phyloP scores from a whole-genome alignment of 495 filamentous ascomycete genomes.

The Neurospora sublineolata region DNA sequence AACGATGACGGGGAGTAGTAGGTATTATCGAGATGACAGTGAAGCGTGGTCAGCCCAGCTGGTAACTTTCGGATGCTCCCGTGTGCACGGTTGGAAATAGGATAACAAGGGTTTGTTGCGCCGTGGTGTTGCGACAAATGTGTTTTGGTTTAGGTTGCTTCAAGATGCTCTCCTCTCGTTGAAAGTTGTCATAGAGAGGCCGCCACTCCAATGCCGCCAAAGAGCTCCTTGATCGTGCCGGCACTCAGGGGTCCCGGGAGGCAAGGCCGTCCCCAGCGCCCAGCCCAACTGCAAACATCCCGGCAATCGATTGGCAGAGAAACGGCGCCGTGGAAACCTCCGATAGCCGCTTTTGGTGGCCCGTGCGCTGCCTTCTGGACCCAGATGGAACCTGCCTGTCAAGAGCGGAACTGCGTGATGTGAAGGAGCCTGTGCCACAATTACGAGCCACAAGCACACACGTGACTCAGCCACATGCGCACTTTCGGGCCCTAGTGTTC shows the following conservation, averaged over 20 bases:
- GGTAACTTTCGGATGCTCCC: neutral
- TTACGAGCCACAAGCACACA: constrained; percentile 10
- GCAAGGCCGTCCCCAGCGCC: neutral
- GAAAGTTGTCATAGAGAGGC: neutral
- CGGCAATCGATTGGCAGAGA: constrained; percentile 8
- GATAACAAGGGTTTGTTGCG: neutral
- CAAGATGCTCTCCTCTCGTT: neutral
- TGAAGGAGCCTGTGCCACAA: constrained; percentile 7
- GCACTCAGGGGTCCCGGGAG: neutral
- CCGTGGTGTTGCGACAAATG: neutral
- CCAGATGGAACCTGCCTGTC: neutral
- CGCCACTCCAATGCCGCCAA: neutral
- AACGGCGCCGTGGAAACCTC: neutral
- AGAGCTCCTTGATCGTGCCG: neutral
- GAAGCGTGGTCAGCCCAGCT: neutral
- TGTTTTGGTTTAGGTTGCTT: neutral
- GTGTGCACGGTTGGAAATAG: neutral
- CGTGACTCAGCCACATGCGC: constrained; percentile 22
- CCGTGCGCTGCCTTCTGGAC: neutral
- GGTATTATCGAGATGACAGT: neutral
- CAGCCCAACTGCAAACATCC: neutral
- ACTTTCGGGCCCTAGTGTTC: constrained; percentile 15
- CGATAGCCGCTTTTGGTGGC: neutral
- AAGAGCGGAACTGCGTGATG: neutral
- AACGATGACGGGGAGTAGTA: neutral